phyloP scores from a whole-genome alignment of 768 basidiomycete species.

The Rhizopogon vulgaris region DNA sequence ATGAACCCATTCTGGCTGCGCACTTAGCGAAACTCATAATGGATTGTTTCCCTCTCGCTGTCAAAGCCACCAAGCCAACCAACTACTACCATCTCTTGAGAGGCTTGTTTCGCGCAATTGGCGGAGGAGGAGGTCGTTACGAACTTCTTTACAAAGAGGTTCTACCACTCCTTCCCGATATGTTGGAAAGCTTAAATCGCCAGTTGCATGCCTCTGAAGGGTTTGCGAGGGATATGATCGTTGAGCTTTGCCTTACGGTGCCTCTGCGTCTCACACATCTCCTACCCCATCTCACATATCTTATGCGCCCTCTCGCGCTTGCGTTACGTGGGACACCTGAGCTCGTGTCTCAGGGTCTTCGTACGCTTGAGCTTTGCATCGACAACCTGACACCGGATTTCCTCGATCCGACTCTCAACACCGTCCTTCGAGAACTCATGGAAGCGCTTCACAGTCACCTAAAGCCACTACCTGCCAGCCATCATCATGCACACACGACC shows the following conservation, averaged over 20 bases:
- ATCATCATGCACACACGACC: conserved; percentile 88
- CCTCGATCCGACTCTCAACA: conserved; percentile 90
- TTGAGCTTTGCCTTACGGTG: conserved; percentile 95
- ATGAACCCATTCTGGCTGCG: conserved; percentile 90
- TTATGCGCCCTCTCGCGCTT: conserved; percentile 94
- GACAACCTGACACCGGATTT: conserved; percentile 98
- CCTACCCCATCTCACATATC: conserved; percentile 87
- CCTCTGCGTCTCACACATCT: conserved; percentile 93
- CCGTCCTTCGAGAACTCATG: conserved; percentile 91
- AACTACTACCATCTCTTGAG: conserved; percentile 92
- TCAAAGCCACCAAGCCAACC: conserved; percentile 83
- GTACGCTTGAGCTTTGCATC: conserved; percentile 97
- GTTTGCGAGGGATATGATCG: conserved; percentile 84
- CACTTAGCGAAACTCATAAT: conserved; percentile 91
- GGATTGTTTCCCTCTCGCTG: conserved; percentile 92
- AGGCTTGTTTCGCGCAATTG: conserved; percentile 88
- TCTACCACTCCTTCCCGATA: conserved; percentile 90
- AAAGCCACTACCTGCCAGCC: conserved; percentile 83
- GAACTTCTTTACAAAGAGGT: conserved; percentile 96
- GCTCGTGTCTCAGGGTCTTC: conserved; percentile 88
- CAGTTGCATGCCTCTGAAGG: conserved; percentile 84
- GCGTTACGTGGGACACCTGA: conserved; percentile 85
- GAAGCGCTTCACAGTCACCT: conserved; percentile 88
- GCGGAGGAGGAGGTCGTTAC: conserved; percentile 87
- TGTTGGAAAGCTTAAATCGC: conserved; percentile 91